phyloP scores from a whole-genome alignment of 768 basidiomycete species.

The Hypholoma sublateritium region DNA sequence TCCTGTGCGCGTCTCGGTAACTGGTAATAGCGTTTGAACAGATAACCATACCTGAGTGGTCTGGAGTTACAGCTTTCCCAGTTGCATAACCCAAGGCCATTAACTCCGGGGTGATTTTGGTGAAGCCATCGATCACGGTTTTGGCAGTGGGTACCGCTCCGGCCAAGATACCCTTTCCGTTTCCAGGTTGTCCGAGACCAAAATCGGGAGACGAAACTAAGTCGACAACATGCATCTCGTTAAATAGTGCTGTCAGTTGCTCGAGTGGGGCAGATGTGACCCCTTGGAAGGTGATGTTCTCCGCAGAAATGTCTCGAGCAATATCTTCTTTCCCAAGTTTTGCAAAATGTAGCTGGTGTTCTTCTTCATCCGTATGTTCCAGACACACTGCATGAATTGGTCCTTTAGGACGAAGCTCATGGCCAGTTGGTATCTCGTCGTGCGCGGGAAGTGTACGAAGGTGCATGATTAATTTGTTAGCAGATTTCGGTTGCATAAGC shows the following conservation, averaged over 20 bases:
- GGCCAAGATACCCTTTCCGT: constrained; percentile 63
- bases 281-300: constrained; percentile 27
- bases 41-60: constrained; percentile 52
- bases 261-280: constrained; percentile 51
- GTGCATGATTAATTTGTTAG: constrained; percentile 71
- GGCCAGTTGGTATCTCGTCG: constrained; percentile 23
- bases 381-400: constrained; percentile 84
- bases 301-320: constrained; percentile 7
- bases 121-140: constrained; percentile 66
- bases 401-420: constrained; percentile 18
- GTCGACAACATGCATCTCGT: constrained; percentile 61
- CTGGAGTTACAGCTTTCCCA: constrained; percentile 59
- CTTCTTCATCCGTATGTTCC: constrained; percentile 59
- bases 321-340: constrained; percentile 29
- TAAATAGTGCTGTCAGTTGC: constrained; percentile 48
- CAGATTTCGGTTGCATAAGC: constrained; percentile 64
- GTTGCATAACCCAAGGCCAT: constrained; percentile 80
- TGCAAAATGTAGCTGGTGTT: constrained; percentile 57
- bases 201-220: constrained; percentile 61
- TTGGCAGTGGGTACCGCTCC: constrained; percentile 77
- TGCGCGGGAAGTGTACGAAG: constrained; percentile 59
- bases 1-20: constrained; percentile 30
- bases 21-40: neutral
- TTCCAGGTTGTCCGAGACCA: constrained; percentile 75
- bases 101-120: constrained; percentile 73